Percentiles rank a stretch among this genome's conserved stretches.
These are phyloP conservation scores for Kodamaea kaohsiungensis DNA, from an alignment of 805 yeast genomes.

Conservation along the genomic window DNA sequence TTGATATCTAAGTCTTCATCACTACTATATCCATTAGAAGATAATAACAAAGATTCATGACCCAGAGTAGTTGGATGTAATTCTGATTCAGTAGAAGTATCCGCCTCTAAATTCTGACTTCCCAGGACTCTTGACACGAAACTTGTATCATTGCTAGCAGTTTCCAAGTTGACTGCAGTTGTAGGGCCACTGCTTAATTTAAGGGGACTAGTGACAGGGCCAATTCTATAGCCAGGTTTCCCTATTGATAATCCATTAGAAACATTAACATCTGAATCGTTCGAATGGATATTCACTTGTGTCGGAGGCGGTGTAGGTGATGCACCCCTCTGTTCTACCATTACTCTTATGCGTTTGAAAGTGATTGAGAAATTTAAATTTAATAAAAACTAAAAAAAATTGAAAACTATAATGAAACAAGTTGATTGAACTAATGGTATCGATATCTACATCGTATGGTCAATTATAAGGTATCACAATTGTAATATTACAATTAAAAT, in stretches of 20 bases:
- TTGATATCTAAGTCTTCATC: slow-evolving; percentile 9
- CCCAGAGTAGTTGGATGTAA: slow-evolving; percentile 8
- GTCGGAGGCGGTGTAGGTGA: not conserved
- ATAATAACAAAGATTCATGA: slow-evolving; percentile 3
- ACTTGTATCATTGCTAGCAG: slow-evolving; percentile 11
- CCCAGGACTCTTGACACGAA: not conserved
- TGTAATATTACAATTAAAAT: too few species aligned
- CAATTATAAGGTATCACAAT: too few species aligned
- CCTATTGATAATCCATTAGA: not conserved
- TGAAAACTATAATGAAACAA: too few species aligned
- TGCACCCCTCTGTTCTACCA: not conserved
- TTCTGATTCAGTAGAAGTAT: not conserved
- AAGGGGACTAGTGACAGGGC: not conserved
- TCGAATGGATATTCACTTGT: not conserved
- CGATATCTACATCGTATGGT: too few species aligned
- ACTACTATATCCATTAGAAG: slow-evolving; percentile 6
- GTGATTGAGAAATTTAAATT: not conserved
- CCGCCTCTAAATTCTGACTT: slow-evolving; percentile 3
- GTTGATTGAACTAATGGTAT: too few species aligned
- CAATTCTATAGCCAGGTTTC: not conserved
- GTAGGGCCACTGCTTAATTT: slow-evolving; percentile 18
- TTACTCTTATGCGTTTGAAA: not conserved
- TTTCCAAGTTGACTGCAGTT: slow-evolving; percentile 23
- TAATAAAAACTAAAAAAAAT: too few species aligned
- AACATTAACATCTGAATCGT: not conserved